Conservation (phyloP, 208 protist genomes). For the Leishmania tarentolae region DNA sequence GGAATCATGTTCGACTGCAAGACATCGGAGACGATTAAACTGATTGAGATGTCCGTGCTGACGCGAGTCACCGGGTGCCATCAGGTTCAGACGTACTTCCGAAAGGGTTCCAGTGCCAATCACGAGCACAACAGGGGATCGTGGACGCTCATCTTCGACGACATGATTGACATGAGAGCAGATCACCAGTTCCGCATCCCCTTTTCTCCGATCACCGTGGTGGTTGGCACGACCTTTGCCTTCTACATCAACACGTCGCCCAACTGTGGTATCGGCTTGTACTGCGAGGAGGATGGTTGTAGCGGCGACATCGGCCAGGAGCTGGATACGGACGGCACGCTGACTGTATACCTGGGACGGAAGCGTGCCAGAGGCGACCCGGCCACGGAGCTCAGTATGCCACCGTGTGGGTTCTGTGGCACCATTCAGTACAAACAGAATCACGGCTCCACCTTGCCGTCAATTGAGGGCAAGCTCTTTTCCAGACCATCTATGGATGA, state of each 20-base stretch:
- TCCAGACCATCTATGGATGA: conserved; percentile 8
- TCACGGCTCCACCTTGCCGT: conserved; percentile 53
- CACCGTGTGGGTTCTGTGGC: conserved; percentile 82
- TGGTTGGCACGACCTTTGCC: conserved; percentile 68
- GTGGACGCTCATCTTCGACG: conserved; percentile 80
- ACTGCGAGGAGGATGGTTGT: conserved; percentile 82
- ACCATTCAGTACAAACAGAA: conserved; percentile 84
- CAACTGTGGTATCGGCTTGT: conserved; percentile 90
- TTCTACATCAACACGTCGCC: conserved; percentile 91
- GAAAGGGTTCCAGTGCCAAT: conserved; percentile 68
- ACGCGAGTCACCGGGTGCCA: conserved; percentile 75
- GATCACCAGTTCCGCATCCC: conserved; percentile 66
- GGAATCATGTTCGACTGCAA: conserved; percentile 92
- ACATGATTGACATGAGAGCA: conserved; percentile 74
- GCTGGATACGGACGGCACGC: conserved; percentile 80
- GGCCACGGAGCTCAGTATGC: conserved; percentile 69
- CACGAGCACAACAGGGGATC: conserved; percentile 56
- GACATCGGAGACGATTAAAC: conserved; percentile 65
- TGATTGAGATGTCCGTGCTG: conserved; percentile 72
- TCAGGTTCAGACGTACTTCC: conserved; percentile 86
- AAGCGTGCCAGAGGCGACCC: conserved; percentile 77
- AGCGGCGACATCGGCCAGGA: conserved; percentile 66
- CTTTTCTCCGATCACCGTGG: conserved; percentile 62
- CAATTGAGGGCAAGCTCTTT: conserved; percentile 49
- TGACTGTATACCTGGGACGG: conserved; percentile 78